Evolutionary conservation across 2,329 filamentous ascomycete species (phyloP).

Genomic region (Aureobasidium sp.): DNA sequence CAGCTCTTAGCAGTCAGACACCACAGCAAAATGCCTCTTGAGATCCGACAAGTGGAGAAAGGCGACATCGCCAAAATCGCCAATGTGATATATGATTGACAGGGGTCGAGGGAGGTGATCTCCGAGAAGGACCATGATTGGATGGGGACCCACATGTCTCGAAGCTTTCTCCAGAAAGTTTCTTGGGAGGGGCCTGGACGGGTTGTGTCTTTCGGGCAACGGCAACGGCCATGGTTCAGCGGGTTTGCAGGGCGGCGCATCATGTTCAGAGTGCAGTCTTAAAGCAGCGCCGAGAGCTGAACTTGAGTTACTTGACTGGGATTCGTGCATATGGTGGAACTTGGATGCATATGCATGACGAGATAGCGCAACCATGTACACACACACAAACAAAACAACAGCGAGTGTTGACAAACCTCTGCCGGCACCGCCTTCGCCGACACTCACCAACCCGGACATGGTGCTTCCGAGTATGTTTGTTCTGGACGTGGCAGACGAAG

Average conservation of each 20-base stretch:
- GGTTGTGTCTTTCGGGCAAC: neutral
- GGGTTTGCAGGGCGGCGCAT: too few relatives aligned
- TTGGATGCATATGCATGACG: conserved; percentile 9
- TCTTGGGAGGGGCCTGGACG: neutral
- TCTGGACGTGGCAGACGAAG: conserved; percentile 27
- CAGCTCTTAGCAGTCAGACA: too few relatives aligned
- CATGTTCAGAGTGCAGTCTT: too few relatives aligned
- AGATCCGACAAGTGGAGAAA: conserved; percentile 26
- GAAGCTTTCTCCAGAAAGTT: conserved; percentile 14
- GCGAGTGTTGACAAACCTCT: conserved; percentile 27
- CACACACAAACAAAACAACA: conserved; percentile 18
- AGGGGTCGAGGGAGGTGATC: neutral
- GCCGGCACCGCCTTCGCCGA: conserved; percentile 72
- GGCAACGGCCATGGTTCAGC: neutral
- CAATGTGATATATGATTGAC: neutral
- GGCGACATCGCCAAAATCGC: conserved; percentile 29
- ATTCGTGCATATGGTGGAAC: neutral
- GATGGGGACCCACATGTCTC: neutral
- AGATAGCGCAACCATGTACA: neutral
- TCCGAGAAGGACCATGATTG: neutral
- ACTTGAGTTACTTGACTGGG: too few relatives aligned
- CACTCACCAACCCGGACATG: conserved; percentile 94
- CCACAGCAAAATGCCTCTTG: conserved; percentile 27
- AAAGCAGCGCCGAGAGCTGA: neutral
- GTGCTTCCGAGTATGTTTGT: conserved; percentile 73